Evolutionary conservation across 1,284 basidiomycete species (phyloP).

Genomic region (Fomitopsis schrenkii): DNA sequence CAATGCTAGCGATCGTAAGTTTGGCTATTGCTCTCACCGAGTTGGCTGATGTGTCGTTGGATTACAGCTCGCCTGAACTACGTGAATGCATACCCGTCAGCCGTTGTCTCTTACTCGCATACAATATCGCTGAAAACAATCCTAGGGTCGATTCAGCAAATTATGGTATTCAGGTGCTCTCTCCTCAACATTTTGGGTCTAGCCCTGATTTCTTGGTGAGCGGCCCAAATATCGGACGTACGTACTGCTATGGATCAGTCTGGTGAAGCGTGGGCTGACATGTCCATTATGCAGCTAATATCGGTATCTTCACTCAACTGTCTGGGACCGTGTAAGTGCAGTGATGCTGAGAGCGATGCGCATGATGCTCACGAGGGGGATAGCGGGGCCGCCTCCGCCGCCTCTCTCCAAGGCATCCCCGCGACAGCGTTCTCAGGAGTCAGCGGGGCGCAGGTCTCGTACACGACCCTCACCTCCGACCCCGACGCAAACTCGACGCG

Average conservation of each 20-base stretch:
- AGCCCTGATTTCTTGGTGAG: conserved; percentile 47
- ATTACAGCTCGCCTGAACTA: conserved; percentile 18
- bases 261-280: not conserved
- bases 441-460: conserved; percentile 39
- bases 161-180: conserved; percentile 44
- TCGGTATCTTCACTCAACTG: conserved; percentile 11
- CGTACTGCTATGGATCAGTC: not conserved
- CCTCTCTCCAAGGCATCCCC: conserved; percentile 41
- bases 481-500: conserved; percentile 30
- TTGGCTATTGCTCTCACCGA: not conserved
- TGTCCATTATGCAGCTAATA: conserved; percentile 8
- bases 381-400: conserved; percentile 44
- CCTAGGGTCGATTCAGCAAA: conserved; percentile 38
- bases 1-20: conserved; percentile 39
- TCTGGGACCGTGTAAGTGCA: conserved; percentile 20
- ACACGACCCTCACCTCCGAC: conserved; percentile 38
- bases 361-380: not conserved
- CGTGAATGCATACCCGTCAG: conserved; percentile 21
- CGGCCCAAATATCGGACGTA: conserved; percentile 20
- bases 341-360: not conserved
- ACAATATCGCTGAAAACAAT: not conserved
- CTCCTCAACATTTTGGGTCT: conserved; percentile 38
- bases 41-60: not conserved
- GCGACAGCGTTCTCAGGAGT: conserved; percentile 47
- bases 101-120: not conserved